These are phyloP conservation scores for Metschnikowia kunwiensis DNA, from an alignment of 805 yeast species.

Conservation along the genomic window DNA sequence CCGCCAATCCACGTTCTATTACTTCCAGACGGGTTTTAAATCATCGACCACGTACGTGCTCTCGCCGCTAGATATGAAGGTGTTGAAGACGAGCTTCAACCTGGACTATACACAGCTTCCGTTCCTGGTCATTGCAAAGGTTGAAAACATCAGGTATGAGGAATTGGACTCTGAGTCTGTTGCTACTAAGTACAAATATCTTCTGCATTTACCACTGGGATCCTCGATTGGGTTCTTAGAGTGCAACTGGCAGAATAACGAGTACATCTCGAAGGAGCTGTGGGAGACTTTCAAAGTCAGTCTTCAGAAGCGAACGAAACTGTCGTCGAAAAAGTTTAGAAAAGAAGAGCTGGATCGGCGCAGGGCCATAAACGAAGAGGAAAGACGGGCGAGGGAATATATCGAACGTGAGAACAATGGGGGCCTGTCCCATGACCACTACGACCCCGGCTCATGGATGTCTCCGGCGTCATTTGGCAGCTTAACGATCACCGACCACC, in stretches of 20 bases:
- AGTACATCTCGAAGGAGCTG: conserved; percentile 29
- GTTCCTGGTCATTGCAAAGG: conserved; percentile 50
- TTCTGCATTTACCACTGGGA: conserved; percentile 81
- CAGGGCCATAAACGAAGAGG: conserved; percentile 56
- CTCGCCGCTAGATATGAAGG: conserved; percentile 75
- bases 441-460: conserved; percentile 19
- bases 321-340: conserved; percentile 45
- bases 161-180: conserved; percentile 59
- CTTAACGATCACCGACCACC: conserved; percentile 36
- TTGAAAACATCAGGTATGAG: conserved; percentile 71
- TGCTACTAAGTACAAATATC: conserved; percentile 61
- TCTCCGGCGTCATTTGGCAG: conserved; percentile 28
- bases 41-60: conserved; percentile 61
- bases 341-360: conserved; percentile 60
- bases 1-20: conserved; percentile 48
- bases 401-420: conserved; percentile 56
- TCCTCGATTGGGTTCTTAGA: conserved; percentile 82
- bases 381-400: conserved; percentile 55
- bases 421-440: conserved; percentile 9
- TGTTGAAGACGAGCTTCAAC: conserved; percentile 61
- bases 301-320: conserved; percentile 53
- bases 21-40: conserved; percentile 74
- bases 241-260: conserved; percentile 65
- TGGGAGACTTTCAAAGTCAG: conserved; percentile 52
- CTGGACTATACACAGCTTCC: conserved; percentile 65